Evolutionary conservation across 164 flowering plant species (phyloP), one percentile per base, ranked within the genome.

Genomic region (Cinnamomum chago): DNA sequence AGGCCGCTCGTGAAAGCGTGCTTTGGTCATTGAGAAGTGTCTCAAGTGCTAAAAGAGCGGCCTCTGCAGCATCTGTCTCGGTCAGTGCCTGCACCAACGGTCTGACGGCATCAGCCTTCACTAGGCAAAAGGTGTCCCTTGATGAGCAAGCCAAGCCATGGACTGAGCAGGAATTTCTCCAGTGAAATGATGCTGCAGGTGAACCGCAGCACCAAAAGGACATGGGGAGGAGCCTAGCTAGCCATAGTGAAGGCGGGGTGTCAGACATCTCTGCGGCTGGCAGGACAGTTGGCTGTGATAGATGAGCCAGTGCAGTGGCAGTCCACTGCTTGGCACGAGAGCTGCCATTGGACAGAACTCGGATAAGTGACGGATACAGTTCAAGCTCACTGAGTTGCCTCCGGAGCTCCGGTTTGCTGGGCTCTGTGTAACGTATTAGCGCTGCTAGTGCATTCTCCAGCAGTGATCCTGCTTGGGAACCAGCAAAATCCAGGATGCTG

Each of bases 71-170:
- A 7, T 65, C 30, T 1, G 71, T 72, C 23, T 80, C 80, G 11
- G 65, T 50, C 68, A 80, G 65, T 5, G 71, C 72, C 47, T 72
- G 78, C 66, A 80, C 62, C 50, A 80, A 72, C 27, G 83, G 83
- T 27, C 73, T 64, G 17, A 80, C 72, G 25, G 83, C 83, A 50
- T 75, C 80, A 9, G 76, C 78, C 71, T 72, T 80, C 11, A 77
- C 71, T 15, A 80, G 80, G 76, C 83, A 80, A 67, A 80, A 80
- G 25, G 71, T 73, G 52, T 75, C n/a, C 67, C 73, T 67, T n/a
- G 78, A 71, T 24, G 76, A 80, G 65, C 83, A 80, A n/a, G 73
- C 55, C 3, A 71, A 62, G 20, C 83, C 83, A 72, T 80, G 83
- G 64, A 75, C 52, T 1, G 76, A 58, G 74, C 83, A 80, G 60